These are phyloP conservation scores for Mikania micrantha DNA, from an alignment of 129 eudicot genomes.

Conservation along the genomic window DNA sequence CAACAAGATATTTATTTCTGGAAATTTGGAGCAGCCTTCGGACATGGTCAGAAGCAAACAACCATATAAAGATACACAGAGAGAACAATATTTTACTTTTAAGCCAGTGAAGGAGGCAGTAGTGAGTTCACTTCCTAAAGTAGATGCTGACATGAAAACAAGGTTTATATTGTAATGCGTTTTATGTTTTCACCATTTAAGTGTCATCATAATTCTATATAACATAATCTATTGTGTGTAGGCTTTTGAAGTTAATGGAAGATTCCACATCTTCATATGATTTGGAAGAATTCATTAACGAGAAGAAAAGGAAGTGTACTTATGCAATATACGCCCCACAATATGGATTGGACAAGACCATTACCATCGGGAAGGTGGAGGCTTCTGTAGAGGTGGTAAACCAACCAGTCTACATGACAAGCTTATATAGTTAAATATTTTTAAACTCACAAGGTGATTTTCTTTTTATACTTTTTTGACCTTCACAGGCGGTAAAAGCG, in stretches of 20 bases:
- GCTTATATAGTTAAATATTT: not conserved
- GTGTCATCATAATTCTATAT: not conserved
- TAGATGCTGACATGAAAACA: conserved; percentile 35
- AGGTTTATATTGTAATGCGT: conserved; percentile 30
- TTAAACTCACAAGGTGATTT: conserved; percentile 1
- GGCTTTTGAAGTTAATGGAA: conserved; percentile 37
- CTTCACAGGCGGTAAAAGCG: conserved; percentile 51
- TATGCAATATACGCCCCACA: conserved; percentile 16
- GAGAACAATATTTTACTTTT: not conserved
- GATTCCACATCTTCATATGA: conserved; percentile 38
- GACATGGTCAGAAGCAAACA: conserved; percentile 11
- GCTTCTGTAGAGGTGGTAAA: conserved; percentile 64
- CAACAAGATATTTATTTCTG: not conserved
- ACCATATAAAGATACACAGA: conserved; percentile 10
- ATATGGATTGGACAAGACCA: conserved; percentile 37
- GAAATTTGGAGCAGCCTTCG: conserved; percentile 24
- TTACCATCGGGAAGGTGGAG: conserved; percentile 80
- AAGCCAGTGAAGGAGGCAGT: conserved; percentile 17
- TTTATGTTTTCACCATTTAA: not conserved
- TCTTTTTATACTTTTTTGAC: not conserved
- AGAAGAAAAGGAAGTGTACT: conserved; percentile 29
- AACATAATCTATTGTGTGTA: conserved; percentile 17
- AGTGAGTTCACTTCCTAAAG: conserved; percentile 11
- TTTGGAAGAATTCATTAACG: conserved; percentile 30
- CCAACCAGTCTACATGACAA: not conserved